These are phyloP conservation scores for Alternaria dauci DNA, from an alignment of 2,329 filamentous ascomycete species.

Conservation along the genomic window DNA sequence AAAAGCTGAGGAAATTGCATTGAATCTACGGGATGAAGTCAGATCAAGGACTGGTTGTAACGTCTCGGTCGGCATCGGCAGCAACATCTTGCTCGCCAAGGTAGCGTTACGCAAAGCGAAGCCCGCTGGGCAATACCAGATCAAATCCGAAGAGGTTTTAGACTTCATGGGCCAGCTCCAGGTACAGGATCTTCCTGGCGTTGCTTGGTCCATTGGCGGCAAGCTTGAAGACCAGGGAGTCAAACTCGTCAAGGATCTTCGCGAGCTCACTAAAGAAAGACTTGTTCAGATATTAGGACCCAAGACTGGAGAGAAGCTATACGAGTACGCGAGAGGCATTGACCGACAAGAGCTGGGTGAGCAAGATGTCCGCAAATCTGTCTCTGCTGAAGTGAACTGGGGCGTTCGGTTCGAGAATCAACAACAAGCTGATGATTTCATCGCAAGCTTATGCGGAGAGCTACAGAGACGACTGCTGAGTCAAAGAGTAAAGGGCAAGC, in stretches of 20 bases:
- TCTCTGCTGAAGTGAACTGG: constrained; percentile 98
- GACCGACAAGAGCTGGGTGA: constrained; percentile 87
- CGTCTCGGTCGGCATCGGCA: constrained; percentile 91
- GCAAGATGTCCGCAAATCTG: constrained; percentile 85
- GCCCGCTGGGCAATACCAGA: constrained; percentile 88
- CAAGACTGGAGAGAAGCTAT: constrained; percentile 90
- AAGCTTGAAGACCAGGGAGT: constrained; percentile 90
- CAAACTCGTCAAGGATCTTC: constrained; percentile 82
- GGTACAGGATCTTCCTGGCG: constrained; percentile 85
- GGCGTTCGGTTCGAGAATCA: constrained; percentile 94
- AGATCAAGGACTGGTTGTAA: constrained; percentile 80
- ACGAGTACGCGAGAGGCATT: constrained; percentile 89
- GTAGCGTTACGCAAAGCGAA: constrained; percentile 91
- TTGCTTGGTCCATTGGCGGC: constrained; percentile 87
- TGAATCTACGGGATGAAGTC: constrained; percentile 71
- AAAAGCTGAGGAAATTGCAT: constrained; percentile 76
- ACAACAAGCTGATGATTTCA: constrained; percentile 91
- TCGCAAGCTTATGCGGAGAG: constrained; percentile 84
- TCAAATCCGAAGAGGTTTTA: constrained; percentile 81
- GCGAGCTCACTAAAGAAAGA: constrained; percentile 77
- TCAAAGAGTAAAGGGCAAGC: constrained; percentile 84
- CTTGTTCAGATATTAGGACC: constrained; percentile 79
- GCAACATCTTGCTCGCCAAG: constrained; percentile 90
- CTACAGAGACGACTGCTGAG: constrained; percentile 80
- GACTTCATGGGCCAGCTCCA: constrained; percentile 79